Evolutionary conservation across 225 moss, liverwort and hornwort genomes (phyloP).

Genomic region (Marchantia polymorpha): DNA sequence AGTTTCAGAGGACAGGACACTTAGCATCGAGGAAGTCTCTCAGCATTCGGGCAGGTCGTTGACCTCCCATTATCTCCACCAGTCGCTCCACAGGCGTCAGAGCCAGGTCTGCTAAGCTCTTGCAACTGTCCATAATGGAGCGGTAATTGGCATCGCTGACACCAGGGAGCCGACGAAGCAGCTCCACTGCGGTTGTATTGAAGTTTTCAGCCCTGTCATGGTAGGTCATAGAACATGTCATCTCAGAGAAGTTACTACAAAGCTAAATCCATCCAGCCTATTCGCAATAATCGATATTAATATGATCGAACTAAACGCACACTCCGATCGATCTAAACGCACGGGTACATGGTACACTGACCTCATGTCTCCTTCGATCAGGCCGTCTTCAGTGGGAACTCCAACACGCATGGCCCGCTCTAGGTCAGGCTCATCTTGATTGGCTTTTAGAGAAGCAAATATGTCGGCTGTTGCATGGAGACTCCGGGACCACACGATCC

Average conservation of each 20-base stretch:
- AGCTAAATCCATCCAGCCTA: not conserved
- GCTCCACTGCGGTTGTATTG: slow-evolving; percentile 87
- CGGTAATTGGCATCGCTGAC: slow-evolving; percentile 98
- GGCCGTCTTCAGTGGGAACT: slow-evolving; percentile 97
- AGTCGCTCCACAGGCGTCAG: slow-evolving; percentile 80
- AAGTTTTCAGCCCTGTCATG: slow-evolving; percentile 81
- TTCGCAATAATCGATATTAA: not conserved
- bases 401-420: slow-evolving; percentile 91
- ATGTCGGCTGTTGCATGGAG: slow-evolving; percentile 98
- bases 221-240: not conserved
- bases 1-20: slow-evolving; percentile 56
- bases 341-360: slow-evolving; percentile 16
- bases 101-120: slow-evolving; percentile 81
- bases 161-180: slow-evolving; percentile 84
- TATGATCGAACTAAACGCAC: not conserved
- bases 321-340: not conserved
- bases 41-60: slow-evolving; percentile 87
- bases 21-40: slow-evolving; percentile 96
- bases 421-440: slow-evolving; percentile 95
- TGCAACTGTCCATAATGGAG: slow-evolving; percentile 82
- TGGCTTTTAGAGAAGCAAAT: slow-evolving; percentile 84
- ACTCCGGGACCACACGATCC: slow-evolving; percentile 97
- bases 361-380: slow-evolving; percentile 94
- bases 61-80: slow-evolving; percentile 81
- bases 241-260: not conserved